Percentiles rank a stretch among this genome's conserved stretches.
These are phyloP conservation scores for Fraxinus sp. DNA, from an alignment of 305 asterid species.

Conservation along the genomic window DNA sequence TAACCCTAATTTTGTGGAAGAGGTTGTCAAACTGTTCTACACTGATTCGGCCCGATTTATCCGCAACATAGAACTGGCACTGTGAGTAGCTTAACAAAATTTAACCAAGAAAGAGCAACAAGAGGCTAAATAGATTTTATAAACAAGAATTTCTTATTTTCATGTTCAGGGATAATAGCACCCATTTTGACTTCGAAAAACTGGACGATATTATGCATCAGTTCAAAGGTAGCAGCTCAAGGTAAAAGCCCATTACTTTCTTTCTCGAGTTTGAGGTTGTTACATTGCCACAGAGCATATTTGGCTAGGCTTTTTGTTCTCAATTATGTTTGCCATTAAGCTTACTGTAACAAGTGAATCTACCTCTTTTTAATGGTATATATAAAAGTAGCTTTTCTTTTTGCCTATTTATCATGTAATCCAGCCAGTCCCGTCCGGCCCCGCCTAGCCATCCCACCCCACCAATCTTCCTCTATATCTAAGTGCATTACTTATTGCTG, in stretches of 20 bases:
- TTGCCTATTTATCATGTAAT: neutral
- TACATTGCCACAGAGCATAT: neutral
- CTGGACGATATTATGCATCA: conserved; percentile 66
- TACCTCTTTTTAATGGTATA: neutral
- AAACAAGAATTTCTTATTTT: neutral
- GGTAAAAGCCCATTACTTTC: conserved; percentile 33
- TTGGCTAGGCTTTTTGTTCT: neutral
- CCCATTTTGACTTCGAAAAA: conserved; percentile 48
- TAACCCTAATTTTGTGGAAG: conserved; percentile 75
- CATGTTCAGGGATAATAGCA: conserved; percentile 36
- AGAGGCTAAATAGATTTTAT: neutral
- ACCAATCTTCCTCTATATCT: neutral
- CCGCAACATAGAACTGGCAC: conserved; percentile 51
- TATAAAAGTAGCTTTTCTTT: neutral
- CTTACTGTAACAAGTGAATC: neutral
- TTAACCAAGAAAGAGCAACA: neutral
- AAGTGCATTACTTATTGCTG: neutral
- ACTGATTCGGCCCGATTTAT: conserved; percentile 56
- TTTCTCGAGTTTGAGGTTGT: neutral
- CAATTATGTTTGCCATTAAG: neutral
- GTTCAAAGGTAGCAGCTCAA: conserved; percentile 77
- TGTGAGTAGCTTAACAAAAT: conserved; percentile 37
- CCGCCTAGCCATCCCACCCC: neutral
- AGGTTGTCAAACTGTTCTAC: conserved; percentile 61
- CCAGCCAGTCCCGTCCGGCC: neutral